Evolutionary conservation across 495 filamentous ascomycete genomes (phyloP), one percentile per base, ranked within the genome.

Genomic region (Penicillium tannophilum): DNA sequence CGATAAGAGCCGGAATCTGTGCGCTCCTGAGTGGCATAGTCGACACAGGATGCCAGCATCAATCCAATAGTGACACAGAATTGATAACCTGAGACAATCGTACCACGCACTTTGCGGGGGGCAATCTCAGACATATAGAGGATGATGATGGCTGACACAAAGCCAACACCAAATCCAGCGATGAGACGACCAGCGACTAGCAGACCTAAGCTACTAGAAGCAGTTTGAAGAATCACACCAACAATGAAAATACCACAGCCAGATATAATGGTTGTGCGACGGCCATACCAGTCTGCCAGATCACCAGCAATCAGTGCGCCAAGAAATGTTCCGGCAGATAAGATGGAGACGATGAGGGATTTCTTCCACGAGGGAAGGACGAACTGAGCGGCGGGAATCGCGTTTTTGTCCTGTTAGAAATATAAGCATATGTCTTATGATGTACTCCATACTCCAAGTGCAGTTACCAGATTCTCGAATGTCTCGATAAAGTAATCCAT

Each of bases 251-350:
- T 20, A 70, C 89, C 72, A 7, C 66, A 30, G 60, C 85, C 88
- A 46, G 86, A 85, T 5, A 72, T 42, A 71, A 91, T 82, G 20
- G 86, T 88, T 48, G 76, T 80, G 45, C 85, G 83, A 63, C 88
- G 86, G 56, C 88, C 88, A 54, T 85, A 76, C 63, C 69, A 76
- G 62, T 91, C 88, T 52, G 87, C 84, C n/a, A 88, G 51, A 60
- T 84, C 81, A 71, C 86, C 87, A 26, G 84, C 86, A 55, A 86
- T 77, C 52, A 91, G 67, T 45, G 88, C 86, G 48, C 88, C 88
- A 59, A 90, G 83, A 79, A 91, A 90, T 56, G 88, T 90, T 63
- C 88, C 88, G 60, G 78, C 82, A 42, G 88, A 90, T 7, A 90
- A 79, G 60, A 91, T 89, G 11, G 87, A 89, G 54, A 83, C 84